Evolutionary conservation across 257 asterid species (phyloP), one percentile per base, ranked within the genome.

Genomic region (Ilex asprella): DNA sequence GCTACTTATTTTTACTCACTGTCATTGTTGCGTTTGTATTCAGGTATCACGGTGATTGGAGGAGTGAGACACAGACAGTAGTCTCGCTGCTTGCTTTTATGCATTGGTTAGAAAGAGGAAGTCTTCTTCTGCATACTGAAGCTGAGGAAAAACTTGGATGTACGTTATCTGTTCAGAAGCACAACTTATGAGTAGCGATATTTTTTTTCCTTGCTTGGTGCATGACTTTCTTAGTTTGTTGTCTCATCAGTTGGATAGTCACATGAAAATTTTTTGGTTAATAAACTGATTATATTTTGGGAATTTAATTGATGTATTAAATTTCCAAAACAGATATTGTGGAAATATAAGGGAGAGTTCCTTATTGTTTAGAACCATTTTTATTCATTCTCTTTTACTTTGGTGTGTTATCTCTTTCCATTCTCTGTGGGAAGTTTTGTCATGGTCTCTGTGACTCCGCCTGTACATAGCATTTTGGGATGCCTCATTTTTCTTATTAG

Each of bases 31-130:
- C 51, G 62, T 61, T 56, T 57, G 31, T 63, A n/a, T 7, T 58
- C 67, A 80, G 99, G 82, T 87, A 80, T 73, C 95, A 93, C 47
- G 91, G 88, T 57, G 97, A 89, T 80, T 89, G 97, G 97, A 85
- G 79, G 80, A 82, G 79, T 60, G 97, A 93, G 79, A 78, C 96
- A 0, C 97, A 93, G 74, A 66, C 81, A 12, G 95, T 71, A n/a
- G 97, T 87, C 49, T 85, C 96, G 6, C 68, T 89, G 73, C 82
- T 93, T 56, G 97, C 94, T 49, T 93, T 83, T 79, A 93, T 87
- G 78, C 97, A 89, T 71, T 93, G 86, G 85, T 66, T 93, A 62
- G 99, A 93, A 68, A 85, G 85, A 0, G 97, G 94, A 72, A 66
- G 70, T 60, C 94, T 93, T 51, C 91, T 93, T 64, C 75, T 89